Evolutionary conservation across 2,329 filamentous ascomycete species (phyloP), one percentile per base, ranked within the genome.

Genomic region (Talaromyces sp.): DNA sequence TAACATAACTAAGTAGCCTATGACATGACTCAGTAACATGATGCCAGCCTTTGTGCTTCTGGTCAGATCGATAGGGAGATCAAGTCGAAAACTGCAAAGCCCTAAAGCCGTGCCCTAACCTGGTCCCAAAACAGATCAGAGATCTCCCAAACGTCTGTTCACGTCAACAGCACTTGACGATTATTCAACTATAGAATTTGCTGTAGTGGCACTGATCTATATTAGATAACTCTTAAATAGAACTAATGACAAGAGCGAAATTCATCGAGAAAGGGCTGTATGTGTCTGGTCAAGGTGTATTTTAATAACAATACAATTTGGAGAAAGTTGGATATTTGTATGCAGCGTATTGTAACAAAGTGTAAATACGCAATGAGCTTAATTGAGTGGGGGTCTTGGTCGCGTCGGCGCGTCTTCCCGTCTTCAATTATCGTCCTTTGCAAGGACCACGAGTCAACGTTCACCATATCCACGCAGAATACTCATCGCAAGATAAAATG

Each of bases 371-470:
- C 24, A 11, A 43, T 37, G 22, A 11, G 37, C 16, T 41, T 59
- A 43, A 59, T 43, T 59, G 35, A 31, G 37, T 39, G 56, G 50
- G 50, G 50, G 50, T 37, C 52, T 9, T 24, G 8, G 56, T 59
- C 56, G 56, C 56, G 56, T 59, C 56, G 37, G 56, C 56, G 56
- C 56, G 56, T 59, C 39, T 33, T 45, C 24, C 27, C 56, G 5
- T n/a, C 22, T 39, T 14, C 9, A 45, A 16, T 16, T n/a, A 43
- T 59, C 56, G 37, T 27, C 35, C 35, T 27, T 37, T 22, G 6
- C 56, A 13, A 13, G 7, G 31, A 54, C 9, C 37, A 19, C 24
- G 16, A 16, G 14, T 45, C 56, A 24, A 2, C 11, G 2, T 39
- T 37, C 10, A 37, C 14, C 4, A 31, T 31, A 43, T 3, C 13